Conservation (phyloP, 345 rosid species). For the Lepidium aucheri region DNA sequence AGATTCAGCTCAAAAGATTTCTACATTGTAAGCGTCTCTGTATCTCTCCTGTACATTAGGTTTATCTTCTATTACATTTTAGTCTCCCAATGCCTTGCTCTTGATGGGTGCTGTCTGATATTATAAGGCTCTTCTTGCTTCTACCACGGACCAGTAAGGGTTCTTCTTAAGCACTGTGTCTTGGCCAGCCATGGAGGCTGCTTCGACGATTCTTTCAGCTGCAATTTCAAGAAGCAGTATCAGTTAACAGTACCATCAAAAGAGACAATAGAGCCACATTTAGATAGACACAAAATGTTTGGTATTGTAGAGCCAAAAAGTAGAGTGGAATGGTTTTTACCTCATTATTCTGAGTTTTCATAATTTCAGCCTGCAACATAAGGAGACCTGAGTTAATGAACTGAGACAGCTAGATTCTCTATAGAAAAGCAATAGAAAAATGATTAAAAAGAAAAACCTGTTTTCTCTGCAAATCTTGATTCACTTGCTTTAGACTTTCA, state of each 20-base stretch:
- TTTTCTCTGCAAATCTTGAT: conserved; percentile 59
- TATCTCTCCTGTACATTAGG: conserved; percentile 24
- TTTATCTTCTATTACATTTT: conserved; percentile 15
- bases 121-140: conserved; percentile 5
- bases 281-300: neutral
- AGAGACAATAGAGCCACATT: neutral
- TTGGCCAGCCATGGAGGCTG: conserved; percentile 47
- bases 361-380: conserved; percentile 45
- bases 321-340: conserved; percentile 12
- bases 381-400: neutral
- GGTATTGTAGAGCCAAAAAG: neutral
- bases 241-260: neutral
- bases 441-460: conserved; percentile 38
- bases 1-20: conserved; percentile 10
- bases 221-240: neutral
- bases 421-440: neutral
- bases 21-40: conserved; percentile 19
- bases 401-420: neutral
- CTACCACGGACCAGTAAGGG: conserved; percentile 83
- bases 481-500: conserved; percentile 64
- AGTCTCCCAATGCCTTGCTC: conserved; percentile 11
- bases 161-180: conserved; percentile 72
- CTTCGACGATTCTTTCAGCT: conserved; percentile 40
- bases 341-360: conserved; percentile 49
- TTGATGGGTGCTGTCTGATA: neutral